Percentiles rank a stretch among this genome's conserved stretches.
phyloP scores from a whole-genome alignment of 2,329 filamentous ascomycete species.

The Xylaria multiplex region DNA sequence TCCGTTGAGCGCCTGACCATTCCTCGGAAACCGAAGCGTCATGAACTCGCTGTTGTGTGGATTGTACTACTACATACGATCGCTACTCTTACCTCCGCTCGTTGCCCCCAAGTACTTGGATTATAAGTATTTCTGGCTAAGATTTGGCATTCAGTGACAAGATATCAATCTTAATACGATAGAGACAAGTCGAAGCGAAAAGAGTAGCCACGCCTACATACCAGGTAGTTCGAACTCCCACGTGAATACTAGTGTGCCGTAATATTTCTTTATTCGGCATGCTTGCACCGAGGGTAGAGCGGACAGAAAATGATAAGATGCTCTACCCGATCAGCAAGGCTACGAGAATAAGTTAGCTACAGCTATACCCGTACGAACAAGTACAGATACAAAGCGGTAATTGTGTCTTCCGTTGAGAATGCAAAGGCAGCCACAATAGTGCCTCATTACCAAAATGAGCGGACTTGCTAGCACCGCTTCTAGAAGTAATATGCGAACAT shows the following conservation, averaged over 20 bases:
- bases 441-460: slow-evolving; percentile 16
- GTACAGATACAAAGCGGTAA: neutral
- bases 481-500: slow-evolving; percentile 11
- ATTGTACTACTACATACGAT: slow-evolving; percentile 10
- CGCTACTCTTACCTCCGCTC: too few relatives aligned
- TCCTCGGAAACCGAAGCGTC: slow-evolving; percentile 34
- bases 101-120: neutral
- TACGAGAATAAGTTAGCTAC: neutral
- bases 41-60: slow-evolving; percentile 8
- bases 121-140: neutral
- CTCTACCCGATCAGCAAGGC: neutral
- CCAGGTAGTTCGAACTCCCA: neutral
- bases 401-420: neutral
- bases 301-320: neutral
- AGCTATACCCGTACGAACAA: neutral
- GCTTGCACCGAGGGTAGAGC: neutral
- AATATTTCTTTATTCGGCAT: neutral
- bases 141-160: neutral
- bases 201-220: neutral
- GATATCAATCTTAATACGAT: neutral
- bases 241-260: slow-evolving; percentile 7
- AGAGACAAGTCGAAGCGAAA: slow-evolving; percentile 9
- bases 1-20: slow-evolving; percentile 26
- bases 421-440: slow-evolving; percentile 17
- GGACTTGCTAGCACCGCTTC: slow-evolving; percentile 16